These are phyloP conservation scores for Lumnitzera littorea DNA, from an alignment of 345 rosid species.

Conservation along the genomic window DNA sequence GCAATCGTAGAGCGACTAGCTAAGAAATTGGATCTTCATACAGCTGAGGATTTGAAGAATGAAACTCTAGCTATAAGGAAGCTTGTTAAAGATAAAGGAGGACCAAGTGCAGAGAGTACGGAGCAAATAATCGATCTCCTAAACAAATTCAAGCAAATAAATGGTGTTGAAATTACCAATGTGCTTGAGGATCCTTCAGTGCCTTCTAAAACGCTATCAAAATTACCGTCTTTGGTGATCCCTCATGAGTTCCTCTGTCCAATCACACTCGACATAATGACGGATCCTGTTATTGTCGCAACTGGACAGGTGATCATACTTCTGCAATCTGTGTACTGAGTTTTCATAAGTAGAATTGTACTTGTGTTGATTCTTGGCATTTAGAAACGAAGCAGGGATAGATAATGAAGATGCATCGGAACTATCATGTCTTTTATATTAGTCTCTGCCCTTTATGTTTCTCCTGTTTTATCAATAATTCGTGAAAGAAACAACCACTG, in stretches of 20 bases:
- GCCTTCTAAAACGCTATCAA: conserved; percentile 23
- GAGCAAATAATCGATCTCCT: conserved; percentile 55
- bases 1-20: conserved; percentile 70
- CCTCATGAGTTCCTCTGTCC: conserved; percentile 83
- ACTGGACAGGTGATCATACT: conserved; percentile 59
- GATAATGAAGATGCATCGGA: too few species aligned
- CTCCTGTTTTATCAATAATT: too few species aligned
- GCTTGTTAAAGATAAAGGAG: conserved; percentile 37
- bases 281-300: conserved; percentile 69
- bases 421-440: too few species aligned
- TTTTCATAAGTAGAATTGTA: too few species aligned
- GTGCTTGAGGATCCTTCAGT: conserved; percentile 24
- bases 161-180: conserved; percentile 46
- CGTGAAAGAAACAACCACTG: too few species aligned
- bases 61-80: conserved; percentile 51
- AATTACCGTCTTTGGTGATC: conserved; percentile 39
- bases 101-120: conserved; percentile 24
- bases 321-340: too few species aligned
- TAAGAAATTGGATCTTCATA: conserved; percentile 56
- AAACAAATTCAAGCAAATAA: conserved; percentile 51
- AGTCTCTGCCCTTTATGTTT: too few species aligned
- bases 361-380: too few species aligned
- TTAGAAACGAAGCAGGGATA: too few species aligned
- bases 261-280: conserved; percentile 72
- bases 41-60: conserved; percentile 40